Base-by-base conservation (phyloP, 1,284 basidiomycete genomes). In the Boletus mariae region DNA sequence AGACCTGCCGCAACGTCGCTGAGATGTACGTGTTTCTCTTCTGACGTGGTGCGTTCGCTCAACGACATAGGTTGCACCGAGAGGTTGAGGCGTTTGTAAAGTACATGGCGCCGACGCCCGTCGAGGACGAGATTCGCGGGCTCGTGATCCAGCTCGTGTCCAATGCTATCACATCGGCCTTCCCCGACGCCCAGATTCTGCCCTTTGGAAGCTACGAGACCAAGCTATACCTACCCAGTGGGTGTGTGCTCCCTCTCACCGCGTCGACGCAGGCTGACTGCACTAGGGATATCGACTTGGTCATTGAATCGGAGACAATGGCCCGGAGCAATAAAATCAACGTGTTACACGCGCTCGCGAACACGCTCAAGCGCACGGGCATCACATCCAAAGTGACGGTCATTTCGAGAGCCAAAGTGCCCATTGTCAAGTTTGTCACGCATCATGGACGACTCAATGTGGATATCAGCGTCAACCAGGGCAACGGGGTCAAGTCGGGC, bases 201-300 rank as follows among this genome's bases (percentile, higher is more conserved):
- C 88, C 94, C 0, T 99, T 99, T 69, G 96, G 96, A 15, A 94
- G 90, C 63, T 97, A 90, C 68, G 88, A 91, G 65, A 99, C 96
- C 10, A 92, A 94, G 65, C 76, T 99, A 26, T 99, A 99, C 70
- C 79, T 99, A 12, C 96, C 96, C 1, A 78, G 83, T 57, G 96
- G 94, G 94, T 95, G 68, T 64, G 87, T 75, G 34, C 32, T 45
- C 32, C 42, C 0, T 20, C 28, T 7, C 34, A 6, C 31, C 25
- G 13, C 17, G 13, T 44, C 31, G 45, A 43, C 43, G 6, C n/a
- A 51, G 52, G 42, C 55, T 60, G 56, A 59, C 49, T 42, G 38
- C 47, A 8, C 38, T 58, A 87, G 88, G 42, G 88, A 90, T 63
- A 90, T 91, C 55, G 89, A 92, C 62, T 74, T 91, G 2, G 88